These are phyloP conservation scores for Daedalea quercina DNA, from an alignment of 768 basidiomycete genomes.

Conservation along the genomic window DNA sequence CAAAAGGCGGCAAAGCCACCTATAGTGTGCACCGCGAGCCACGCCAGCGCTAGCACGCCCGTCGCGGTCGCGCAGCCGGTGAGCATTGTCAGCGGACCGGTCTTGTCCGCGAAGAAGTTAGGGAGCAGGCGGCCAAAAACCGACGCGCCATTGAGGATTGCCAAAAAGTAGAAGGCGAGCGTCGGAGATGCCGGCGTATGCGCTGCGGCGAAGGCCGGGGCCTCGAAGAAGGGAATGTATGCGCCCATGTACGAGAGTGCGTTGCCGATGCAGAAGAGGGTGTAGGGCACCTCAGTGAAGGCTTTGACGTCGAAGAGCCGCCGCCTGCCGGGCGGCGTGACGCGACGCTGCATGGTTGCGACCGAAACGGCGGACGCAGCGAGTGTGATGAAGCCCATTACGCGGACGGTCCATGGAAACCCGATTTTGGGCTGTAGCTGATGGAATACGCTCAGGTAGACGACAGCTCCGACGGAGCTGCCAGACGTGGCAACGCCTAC, in stretches of 20 bases:
- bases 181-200: background rate
- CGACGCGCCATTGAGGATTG: conserved; percentile 40
- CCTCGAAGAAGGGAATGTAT: conserved; percentile 3
- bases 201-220: background rate
- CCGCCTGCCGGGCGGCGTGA: background rate
- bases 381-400: conserved; percentile 32
- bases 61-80: conserved; percentile 27
- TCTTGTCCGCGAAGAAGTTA: conserved; percentile 43
- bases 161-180: conserved; percentile 8
- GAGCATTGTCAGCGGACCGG: conserved; percentile 41
- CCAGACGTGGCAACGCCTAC: conserved; percentile 51
- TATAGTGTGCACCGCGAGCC: conserved; percentile 28
- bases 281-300: background rate
- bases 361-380: conserved; percentile 19
- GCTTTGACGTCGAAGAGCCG: background rate
- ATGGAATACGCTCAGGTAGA: conserved; percentile 52
- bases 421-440: conserved; percentile 32
- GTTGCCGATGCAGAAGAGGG: background rate
- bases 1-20: conserved; percentile 34
- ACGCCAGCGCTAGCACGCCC: conserved; percentile 32
- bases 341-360: conserved; percentile 15
- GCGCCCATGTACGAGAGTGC: background rate
- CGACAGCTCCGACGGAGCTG: conserved; percentile 24
- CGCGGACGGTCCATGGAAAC: conserved; percentile 36
- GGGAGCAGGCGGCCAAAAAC: conserved; percentile 56